Base-by-base conservation (phyloP, 257 asterid genomes). In the Solanum etuberosum region DNA sequence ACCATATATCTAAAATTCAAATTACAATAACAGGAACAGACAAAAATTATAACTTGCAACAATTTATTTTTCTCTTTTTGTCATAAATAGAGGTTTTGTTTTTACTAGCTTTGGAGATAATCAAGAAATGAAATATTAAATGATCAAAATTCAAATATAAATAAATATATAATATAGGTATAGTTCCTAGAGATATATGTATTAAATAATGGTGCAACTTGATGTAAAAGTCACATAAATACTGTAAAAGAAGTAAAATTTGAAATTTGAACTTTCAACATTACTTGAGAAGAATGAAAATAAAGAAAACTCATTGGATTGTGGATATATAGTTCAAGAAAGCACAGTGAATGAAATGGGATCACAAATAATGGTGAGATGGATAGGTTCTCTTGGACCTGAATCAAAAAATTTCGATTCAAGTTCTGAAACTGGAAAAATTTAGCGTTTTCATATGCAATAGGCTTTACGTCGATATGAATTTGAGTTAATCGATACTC, bases 251-350 rank as follows among this genome's bases (percentile, higher is more conserved):
- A 77, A 42, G 63, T 77, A 42, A 77, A 43, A 3, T 77, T 77
- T 20, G 73, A 83, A 86, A n/a, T 71, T 71, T 67, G 40, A 65
- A 87, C 31, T 73, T 73, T 73, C 31, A 73, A 72, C 46, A 72
- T 37, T 51, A 73, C 31, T 73, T 73, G 11, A 73, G 82, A 37
- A 37, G 54, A 21, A 38, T 6, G 48, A 72, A 35, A 74, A 74
- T 3, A 12, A 12, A 74, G n/a, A 1, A 74, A 38, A 74, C 57
- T 74, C 54, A 27, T 78, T 25, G 65, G 63, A 78, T 9, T 42
- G 15, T 14, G n/a, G 61, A 51, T 51, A 51, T 16, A 42, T 42
- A 42, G 35, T 76, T 74, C 27, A 76, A 40, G 83, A 40, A 40
- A 40, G 59, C 9, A 65, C 3, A 27, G 6, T 4, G 6, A 42